Percentiles rank a stretch among this genome's conserved stretches.
These are phyloP conservation scores for Starmera dryadoides DNA, from an alignment of 805 yeast species.

Conservation along the genomic window DNA sequence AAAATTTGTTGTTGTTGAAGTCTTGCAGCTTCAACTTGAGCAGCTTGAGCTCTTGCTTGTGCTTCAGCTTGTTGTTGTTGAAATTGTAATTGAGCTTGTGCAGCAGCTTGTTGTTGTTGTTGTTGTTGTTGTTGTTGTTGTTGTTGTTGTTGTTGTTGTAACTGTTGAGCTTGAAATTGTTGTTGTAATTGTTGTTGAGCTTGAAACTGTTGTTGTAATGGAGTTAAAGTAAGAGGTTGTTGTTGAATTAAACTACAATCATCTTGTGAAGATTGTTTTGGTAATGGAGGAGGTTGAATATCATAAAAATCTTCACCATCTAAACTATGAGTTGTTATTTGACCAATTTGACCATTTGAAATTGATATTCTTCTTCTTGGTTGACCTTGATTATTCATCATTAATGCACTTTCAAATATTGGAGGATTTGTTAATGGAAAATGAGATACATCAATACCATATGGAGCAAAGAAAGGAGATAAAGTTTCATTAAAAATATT, in stretches of 20 bases:
- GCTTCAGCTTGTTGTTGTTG: slow-evolving; percentile 3
- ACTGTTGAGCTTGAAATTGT: slow-evolving; percentile 5
- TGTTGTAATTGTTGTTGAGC: not conserved
- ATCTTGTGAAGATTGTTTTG: slow-evolving; percentile 4
- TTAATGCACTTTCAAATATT: slow-evolving; percentile 35
- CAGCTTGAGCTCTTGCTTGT: not conserved
- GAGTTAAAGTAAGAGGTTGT: slow-evolving; percentile 1
- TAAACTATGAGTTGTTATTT: slow-evolving; percentile 38
- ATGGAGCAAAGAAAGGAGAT: slow-evolving; percentile 36
- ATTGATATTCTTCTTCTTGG: slow-evolving; percentile 67
- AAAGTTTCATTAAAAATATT: slow-evolving; percentile 23
- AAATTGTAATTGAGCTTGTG: no score
- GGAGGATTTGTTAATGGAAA: slow-evolving; percentile 39
- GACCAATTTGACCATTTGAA: slow-evolving; percentile 82
- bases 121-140: slow-evolving; percentile 6
- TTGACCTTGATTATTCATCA: slow-evolving; percentile 25
- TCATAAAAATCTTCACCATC: slow-evolving; percentile 30
- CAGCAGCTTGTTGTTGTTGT: slow-evolving; percentile 1
- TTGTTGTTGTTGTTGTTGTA: slow-evolving; percentile 4
- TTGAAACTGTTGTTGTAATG: slow-evolving; percentile 3
- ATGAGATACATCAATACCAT: slow-evolving; percentile 35
- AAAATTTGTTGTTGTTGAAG: not conserved
- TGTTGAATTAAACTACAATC: slow-evolving; percentile 2
- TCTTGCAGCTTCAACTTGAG: not conserved
- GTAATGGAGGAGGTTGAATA: slow-evolving; percentile 26